phyloP scores from a whole-genome alignment of 257 asterid species.

The Datura wrightii region DNA sequence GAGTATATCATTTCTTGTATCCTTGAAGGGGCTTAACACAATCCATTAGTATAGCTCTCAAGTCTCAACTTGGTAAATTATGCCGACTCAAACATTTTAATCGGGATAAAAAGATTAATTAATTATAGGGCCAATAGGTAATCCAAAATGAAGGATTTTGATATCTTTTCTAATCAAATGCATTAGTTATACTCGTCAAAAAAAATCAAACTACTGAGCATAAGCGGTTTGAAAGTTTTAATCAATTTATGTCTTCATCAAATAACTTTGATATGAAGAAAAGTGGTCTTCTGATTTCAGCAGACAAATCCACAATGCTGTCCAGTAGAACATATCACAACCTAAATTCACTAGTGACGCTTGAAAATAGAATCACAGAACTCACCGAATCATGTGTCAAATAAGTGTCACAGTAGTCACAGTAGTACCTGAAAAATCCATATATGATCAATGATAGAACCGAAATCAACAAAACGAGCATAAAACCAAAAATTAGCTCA shows the following conservation, averaged over 20 bases:
- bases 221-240: neutral
- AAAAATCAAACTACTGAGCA: neutral
- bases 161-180: neutral
- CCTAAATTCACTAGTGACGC: neutral
- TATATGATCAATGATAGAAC: neutral
- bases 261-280: neutral
- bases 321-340: neutral
- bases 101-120: neutral
- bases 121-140: neutral
- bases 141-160: neutral
- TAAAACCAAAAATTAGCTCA: neutral
- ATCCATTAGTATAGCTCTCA: neutral
- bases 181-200: neutral
- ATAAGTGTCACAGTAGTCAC: slow-evolving; percentile 94
- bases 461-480: neutral
- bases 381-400: slow-evolving; percentile 94
- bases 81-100: neutral
- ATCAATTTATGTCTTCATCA: neutral
- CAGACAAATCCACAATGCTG: slow-evolving; percentile 5
- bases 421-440: slow-evolving; percentile 67
- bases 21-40: neutral
- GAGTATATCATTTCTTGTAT: neutral
- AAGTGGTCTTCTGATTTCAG: neutral
- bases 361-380: neutral
- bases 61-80: neutral